Percentiles rank a stretch among this genome's conserved stretches.
These are phyloP conservation scores for Marasmius tenuissimus DNA, from an alignment of 1,284 basidiomycete genomes.

Conservation along the genomic window DNA sequence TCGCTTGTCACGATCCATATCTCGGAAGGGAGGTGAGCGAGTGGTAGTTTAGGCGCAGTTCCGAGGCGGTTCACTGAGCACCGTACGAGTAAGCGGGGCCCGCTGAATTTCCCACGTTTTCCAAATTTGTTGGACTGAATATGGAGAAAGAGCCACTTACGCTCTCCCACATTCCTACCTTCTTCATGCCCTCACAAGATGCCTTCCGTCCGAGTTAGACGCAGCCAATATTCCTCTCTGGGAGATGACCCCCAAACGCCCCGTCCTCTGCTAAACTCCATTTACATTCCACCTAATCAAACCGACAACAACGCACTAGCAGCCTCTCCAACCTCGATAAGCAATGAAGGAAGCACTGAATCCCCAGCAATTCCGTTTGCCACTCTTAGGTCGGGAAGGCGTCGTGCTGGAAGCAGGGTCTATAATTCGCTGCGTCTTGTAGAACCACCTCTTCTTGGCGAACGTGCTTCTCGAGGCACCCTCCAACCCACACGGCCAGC, in stretches of 20 bases:
- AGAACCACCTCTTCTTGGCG: neutral
- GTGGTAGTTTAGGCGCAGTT: no score
- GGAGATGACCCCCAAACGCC: slow-evolving; percentile 25
- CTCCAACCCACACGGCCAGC: neutral
- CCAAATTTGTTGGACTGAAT: no score
- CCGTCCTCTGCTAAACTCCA: slow-evolving; percentile 1
- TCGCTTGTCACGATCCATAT: no score
- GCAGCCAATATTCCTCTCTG: slow-evolving; percentile 42
- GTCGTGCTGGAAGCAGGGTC: neutral
- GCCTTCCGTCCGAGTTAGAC: slow-evolving; percentile 59
- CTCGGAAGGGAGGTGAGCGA: no score
- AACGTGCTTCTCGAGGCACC: neutral
- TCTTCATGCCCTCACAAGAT: slow-evolving; percentile 26
- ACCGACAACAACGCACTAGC: neutral
- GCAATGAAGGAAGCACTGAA: neutral
- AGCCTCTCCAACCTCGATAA: neutral
- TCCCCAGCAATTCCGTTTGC: neutral
- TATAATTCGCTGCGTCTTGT: neutral
- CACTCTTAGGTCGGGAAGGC: neutral
- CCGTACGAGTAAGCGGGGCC: no score
- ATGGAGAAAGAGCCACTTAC: no score
- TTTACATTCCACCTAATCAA: neutral
- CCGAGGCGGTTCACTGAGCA: no score
- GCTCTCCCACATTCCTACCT: neutral
- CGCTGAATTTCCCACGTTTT: neutral